These are phyloP conservation scores for Immersiporthe knoxdaviesiana DNA, from an alignment of 2,329 filamentous ascomycete species.

Conservation along the genomic window DNA sequence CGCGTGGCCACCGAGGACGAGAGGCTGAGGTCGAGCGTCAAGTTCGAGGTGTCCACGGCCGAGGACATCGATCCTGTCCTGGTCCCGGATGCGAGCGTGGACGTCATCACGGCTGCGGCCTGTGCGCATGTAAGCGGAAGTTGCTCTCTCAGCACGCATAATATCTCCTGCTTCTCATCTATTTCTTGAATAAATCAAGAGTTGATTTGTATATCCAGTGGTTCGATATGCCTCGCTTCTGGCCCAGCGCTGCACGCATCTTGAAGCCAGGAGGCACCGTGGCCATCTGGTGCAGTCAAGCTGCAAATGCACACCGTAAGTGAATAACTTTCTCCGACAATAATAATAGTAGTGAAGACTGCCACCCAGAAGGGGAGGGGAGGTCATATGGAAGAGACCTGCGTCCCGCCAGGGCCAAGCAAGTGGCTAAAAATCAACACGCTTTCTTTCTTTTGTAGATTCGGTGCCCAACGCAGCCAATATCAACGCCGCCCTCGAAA, in stretches of 20 bases:
- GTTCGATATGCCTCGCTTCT: constrained; percentile 49
- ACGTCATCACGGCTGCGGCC: constrained; percentile 54
- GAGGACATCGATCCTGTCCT: constrained; percentile 46
- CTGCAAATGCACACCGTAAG: constrained; percentile 34
- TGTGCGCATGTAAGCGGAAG: constrained; percentile 47
- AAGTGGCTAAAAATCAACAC: too few relatives aligned
- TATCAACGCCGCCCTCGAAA: constrained; percentile 46
- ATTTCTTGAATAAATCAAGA: too few relatives aligned
- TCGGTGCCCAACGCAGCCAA: constrained; percentile 44
- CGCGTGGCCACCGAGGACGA: constrained; percentile 38
- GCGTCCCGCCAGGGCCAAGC: not conserved
- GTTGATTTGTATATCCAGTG: constrained; percentile 38
- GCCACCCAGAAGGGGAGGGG: too few relatives aligned
- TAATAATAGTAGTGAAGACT: too few relatives aligned
- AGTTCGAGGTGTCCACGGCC: constrained; percentile 47
- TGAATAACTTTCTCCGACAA: too few relatives aligned
- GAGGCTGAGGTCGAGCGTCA: constrained; percentile 32
- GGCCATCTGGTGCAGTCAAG: constrained; percentile 51
- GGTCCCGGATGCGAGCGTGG: constrained; percentile 44
- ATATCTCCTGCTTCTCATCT: too few relatives aligned
- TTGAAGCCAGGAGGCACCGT: constrained; percentile 42
- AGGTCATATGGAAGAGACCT: too few relatives aligned
- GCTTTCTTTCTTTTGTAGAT: not conserved
- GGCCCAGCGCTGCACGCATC: constrained; percentile 25
- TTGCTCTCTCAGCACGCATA: too few relatives aligned